A percentile compares a stretch with the other conserved stretches of the same genome.
phyloP scores from a whole-genome alignment of 2,329 filamentous ascomycete species.

The Pseudogymnoascus sp. region DNA sequence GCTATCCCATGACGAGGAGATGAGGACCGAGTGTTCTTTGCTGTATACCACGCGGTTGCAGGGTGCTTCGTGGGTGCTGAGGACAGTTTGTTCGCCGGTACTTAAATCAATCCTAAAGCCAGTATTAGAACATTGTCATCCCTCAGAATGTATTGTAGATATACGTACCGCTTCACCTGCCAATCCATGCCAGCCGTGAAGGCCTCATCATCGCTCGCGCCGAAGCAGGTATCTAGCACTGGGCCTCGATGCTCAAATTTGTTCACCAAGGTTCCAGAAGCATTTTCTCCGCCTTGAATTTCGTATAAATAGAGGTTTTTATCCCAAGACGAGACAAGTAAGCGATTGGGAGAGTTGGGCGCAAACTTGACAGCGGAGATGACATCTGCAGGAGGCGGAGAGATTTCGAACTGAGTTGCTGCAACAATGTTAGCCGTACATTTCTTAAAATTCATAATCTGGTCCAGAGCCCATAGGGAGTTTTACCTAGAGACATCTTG shows the following conservation, averaged over 20 bases:
- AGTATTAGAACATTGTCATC: not conserved
- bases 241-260: conserved; percentile 76
- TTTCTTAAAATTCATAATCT: not conserved
- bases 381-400: conserved; percentile 73
- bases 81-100: conserved; percentile 60
- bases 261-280: conserved; percentile 52
- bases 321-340: conserved; percentile 95
- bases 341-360: conserved; percentile 59
- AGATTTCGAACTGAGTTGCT: conserved; percentile 74
- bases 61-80: conserved; percentile 71
- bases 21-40: conserved; percentile 62
- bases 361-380: conserved; percentile 84
- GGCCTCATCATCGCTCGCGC: conserved; percentile 69
- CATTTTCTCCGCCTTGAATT: conserved; percentile 46
- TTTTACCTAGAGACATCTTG: conserved; percentile 8
- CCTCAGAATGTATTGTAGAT: not conserved
- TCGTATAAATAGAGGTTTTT: conserved; percentile 87
- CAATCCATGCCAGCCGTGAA: conserved; percentile 83
- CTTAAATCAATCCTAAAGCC: conserved; percentile 55
- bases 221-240: conserved; percentile 87
- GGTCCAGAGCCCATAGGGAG: not conserved
- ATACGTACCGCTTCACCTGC: conserved; percentile 61
- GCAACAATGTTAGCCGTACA: conserved; percentile 9
- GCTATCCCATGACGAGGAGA: conserved; percentile 89
- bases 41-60: conserved; percentile 82